Percentiles rank a stretch among this genome's conserved stretches.
Conservation (phyloP, 2,329 filamentous ascomycete genomes). For the Thielaviopsis musarum region DNA sequence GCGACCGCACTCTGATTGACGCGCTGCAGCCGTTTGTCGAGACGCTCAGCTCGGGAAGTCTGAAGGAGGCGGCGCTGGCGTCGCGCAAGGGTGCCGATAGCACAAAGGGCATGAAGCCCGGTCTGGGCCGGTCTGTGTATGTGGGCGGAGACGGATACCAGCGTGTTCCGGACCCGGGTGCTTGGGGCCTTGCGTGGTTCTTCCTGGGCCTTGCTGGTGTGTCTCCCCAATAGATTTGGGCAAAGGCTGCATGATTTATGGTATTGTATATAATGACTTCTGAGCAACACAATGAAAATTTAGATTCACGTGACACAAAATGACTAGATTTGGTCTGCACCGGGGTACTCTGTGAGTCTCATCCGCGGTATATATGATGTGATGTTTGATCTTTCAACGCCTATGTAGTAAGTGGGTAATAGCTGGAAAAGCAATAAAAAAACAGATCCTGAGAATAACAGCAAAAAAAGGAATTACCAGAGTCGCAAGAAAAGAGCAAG, state of each 20-base stretch:
- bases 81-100: constrained; percentile 59
- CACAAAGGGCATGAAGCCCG: constrained; percentile 86
- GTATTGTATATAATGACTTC: background rate
- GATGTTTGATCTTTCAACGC: constrained; percentile 22
- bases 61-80: constrained; percentile 58
- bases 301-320: background rate
- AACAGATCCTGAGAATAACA: constrained; percentile 14
- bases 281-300: background rate
- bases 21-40: constrained; percentile 78
- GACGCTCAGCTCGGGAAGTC: constrained; percentile 46
- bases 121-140: constrained; percentile 44
- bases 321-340: background rate
- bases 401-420: constrained; percentile 18
- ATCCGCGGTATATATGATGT: constrained; percentile 3
- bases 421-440: constrained; percentile 18
- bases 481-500: constrained; percentile 13
- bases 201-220: constrained; percentile 54
- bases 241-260: background rate
- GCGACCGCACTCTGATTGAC: constrained; percentile 82
- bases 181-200: constrained; percentile 59
- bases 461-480: constrained; percentile 10
- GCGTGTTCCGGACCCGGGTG: constrained; percentile 47
- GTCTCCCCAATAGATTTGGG: background rate
- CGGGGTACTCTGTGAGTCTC: background rate
- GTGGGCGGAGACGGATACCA: constrained; percentile 28